A percentile compares a stretch with the other conserved stretches of the same genome.
phyloP scores from a whole-genome alignment of 1,139 yeast genomes.

The Taphrina populina region DNA sequence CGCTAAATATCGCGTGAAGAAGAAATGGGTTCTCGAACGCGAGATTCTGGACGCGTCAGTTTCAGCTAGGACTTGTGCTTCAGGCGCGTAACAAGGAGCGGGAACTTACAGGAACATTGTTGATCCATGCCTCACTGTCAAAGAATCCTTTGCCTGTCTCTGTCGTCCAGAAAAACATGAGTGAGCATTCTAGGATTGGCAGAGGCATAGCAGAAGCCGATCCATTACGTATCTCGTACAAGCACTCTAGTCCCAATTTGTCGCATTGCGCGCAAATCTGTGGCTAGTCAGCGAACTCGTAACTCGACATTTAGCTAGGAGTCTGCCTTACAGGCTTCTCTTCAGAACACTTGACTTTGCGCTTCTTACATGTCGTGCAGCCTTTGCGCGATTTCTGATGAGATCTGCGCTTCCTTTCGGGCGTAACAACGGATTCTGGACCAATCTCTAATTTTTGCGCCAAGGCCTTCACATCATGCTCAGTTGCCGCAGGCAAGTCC shows the following conservation, averaged over 20 bases:
- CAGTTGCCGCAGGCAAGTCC: conserved; percentile 12
- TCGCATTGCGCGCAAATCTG: conserved; percentile 23
- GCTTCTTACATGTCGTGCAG: conserved; percentile 51
- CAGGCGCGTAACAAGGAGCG: background rate
- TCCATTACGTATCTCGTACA: conserved; percentile 16
- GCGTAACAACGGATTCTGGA: conserved; percentile 5
- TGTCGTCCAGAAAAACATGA: conserved; percentile 27
- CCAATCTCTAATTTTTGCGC: conserved; percentile 8
- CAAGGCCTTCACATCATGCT: conserved; percentile 9
- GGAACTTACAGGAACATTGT: conserved; percentile 8
- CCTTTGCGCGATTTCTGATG: conserved; percentile 44
- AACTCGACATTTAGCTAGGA: too few species aligned
- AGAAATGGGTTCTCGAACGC: conserved; percentile 25
- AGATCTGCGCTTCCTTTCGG: conserved; percentile 37
- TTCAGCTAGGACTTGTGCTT: background rate
- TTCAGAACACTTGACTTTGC: conserved; percentile 54
- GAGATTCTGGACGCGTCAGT: background rate
- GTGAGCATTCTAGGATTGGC: conserved; percentile 22
- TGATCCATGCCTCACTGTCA: conserved; percentile 16
- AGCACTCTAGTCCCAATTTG: conserved; percentile 25
- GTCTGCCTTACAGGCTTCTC: conserved; percentile 45
- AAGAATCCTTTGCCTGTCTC: conserved; percentile 13
- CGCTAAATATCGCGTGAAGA: conserved; percentile 21
- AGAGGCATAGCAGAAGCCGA: conserved; percentile 22
- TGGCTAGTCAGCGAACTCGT: too few species aligned